These are phyloP conservation scores for Aspergillaceae sp. DNA, from an alignment of 2,329 filamentous ascomycete species.

Conservation along the genomic window DNA sequence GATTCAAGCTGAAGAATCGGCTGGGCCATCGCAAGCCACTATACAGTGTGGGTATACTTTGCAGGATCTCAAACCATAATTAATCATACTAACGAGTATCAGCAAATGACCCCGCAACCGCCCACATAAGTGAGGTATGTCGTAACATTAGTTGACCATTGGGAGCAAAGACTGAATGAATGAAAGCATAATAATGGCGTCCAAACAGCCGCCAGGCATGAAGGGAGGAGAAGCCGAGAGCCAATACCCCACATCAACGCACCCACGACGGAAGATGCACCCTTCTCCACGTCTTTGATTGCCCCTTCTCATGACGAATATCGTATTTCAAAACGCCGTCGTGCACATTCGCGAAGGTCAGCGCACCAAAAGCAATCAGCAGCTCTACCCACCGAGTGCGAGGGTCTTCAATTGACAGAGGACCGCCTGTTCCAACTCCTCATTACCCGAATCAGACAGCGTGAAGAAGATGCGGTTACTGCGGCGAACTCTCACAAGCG, in stretches of 20 bases:
- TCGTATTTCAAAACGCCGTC: conserved; percentile 9
- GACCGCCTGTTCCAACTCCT: conserved; percentile 30
- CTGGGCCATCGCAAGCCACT: background rate
- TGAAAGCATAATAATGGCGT: background rate
- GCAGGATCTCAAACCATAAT: too few relatives aligned
- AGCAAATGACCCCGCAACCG: background rate
- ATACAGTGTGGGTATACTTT: background rate
- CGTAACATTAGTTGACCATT: background rate
- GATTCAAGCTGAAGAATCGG: background rate
- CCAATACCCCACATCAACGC: background rate
- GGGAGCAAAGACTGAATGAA: background rate
- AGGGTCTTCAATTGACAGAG: conserved; percentile 17
- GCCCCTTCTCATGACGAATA: background rate
- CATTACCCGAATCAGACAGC: conserved; percentile 23
- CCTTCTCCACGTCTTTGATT: background rate
- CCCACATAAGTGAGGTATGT: background rate
- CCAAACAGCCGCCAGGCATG: background rate
- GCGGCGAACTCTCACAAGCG: conserved; percentile 14
- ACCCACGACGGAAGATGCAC: background rate
- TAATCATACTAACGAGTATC: too few relatives aligned
- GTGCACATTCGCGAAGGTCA: conserved; percentile 2
- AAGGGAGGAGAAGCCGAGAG: background rate
- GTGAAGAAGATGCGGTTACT: conserved; percentile 25
- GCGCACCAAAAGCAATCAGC: background rate
- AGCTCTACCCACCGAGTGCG: background rate